phyloP scores from a whole-genome alignment of 495 filamentous ascomycete species.

The Aspergillus heteromorphus region DNA sequence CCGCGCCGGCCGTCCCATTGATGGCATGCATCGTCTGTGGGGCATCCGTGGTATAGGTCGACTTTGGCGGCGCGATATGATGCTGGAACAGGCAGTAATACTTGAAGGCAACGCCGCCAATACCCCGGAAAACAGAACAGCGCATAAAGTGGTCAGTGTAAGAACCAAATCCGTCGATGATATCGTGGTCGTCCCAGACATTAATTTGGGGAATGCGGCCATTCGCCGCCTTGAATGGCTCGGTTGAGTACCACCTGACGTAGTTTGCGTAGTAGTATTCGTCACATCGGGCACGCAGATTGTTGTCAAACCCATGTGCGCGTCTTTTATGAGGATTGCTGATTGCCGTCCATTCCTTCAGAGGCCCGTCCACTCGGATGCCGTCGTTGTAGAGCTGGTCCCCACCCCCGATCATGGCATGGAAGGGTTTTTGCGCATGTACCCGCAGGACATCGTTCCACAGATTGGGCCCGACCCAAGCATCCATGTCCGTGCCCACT shows the following conservation, averaged over 20 bases:
- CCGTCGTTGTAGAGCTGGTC: slow-evolving; percentile 96
- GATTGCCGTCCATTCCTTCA: slow-evolving; percentile 76
- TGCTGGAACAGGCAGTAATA: slow-evolving; percentile 96
- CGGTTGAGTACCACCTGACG: slow-evolving; percentile 74
- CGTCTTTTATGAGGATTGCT: slow-evolving; percentile 75
- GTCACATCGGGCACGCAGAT: slow-evolving; percentile 71
- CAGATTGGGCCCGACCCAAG: slow-evolving; percentile 73
- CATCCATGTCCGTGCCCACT: slow-evolving; percentile 82
- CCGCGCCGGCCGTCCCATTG: slow-evolving; percentile 48
- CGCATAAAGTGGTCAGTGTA: slow-evolving; percentile 94
- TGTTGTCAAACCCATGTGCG: slow-evolving; percentile 67
- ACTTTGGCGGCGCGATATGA: slow-evolving; percentile 74
- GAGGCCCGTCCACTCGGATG: slow-evolving; percentile 74
- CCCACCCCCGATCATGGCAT: slow-evolving; percentile 93
- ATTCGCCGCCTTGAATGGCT: slow-evolving; percentile 80
- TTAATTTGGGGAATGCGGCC: slow-evolving; percentile 87
- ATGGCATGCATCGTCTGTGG: slow-evolving; percentile 47
- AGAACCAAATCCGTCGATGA: slow-evolving; percentile 89
- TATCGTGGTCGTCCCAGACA: slow-evolving; percentile 92
- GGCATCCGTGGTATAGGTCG: slow-evolving; percentile 73
- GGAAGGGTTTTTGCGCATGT: slow-evolving; percentile 67
- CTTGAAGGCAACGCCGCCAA: slow-evolving; percentile 80
- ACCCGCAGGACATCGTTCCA: slow-evolving; percentile 87
- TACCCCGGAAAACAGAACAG: slow-evolving; percentile 84
- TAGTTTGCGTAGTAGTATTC: slow-evolving; percentile 90